These are phyloP conservation scores for Penicillium bovifimosum DNA, from an alignment of 495 filamentous ascomycete species.

Conservation along the genomic window DNA sequence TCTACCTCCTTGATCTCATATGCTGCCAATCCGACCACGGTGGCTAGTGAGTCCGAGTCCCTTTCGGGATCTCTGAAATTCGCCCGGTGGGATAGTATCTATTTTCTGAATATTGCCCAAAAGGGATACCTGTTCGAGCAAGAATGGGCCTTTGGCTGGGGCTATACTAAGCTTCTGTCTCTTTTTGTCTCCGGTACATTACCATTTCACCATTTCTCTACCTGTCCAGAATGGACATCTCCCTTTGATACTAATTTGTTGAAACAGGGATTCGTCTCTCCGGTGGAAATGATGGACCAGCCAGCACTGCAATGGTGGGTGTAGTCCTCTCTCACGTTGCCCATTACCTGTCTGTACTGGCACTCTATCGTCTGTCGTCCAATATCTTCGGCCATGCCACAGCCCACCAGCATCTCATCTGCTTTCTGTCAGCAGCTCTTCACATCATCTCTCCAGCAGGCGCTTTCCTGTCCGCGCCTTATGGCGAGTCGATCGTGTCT, in stretches of 20 bases:
- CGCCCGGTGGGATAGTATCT: slow-evolving; percentile 88
- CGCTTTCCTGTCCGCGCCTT: slow-evolving; percentile 84
- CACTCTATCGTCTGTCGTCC: slow-evolving; percentile 55
- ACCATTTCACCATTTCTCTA: not conserved
- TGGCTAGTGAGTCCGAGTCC: slow-evolving; percentile 10
- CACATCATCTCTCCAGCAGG: slow-evolving; percentile 85
- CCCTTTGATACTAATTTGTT: slow-evolving; percentile 2
- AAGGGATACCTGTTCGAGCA: slow-evolving; percentile 84
- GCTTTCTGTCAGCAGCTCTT: slow-evolving; percentile 62
- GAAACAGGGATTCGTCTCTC: slow-evolving; percentile 22
- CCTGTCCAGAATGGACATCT: not conserved
- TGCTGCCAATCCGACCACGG: slow-evolving; percentile 8
- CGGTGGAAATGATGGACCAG: slow-evolving; percentile 19
- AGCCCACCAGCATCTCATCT: slow-evolving; percentile 36
- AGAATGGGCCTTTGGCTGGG: slow-evolving; percentile 90
- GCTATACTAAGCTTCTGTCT: slow-evolving; percentile 51
- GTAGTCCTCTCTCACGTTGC: slow-evolving; percentile 60
- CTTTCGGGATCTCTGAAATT: slow-evolving; percentile 45
- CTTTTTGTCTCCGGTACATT: slow-evolving; percentile 43
- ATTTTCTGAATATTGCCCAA: slow-evolving; percentile 64
- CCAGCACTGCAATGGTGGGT: slow-evolving; percentile 44
- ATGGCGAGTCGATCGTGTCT: slow-evolving; percentile 74
- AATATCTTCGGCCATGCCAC: slow-evolving; percentile 30
- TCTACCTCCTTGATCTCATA: slow-evolving; percentile 61
- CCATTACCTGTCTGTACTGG: slow-evolving; percentile 70